These are phyloP conservation scores for Fagus sylvatica DNA, from an alignment of 306 rosid species.

Conservation along the genomic window DNA sequence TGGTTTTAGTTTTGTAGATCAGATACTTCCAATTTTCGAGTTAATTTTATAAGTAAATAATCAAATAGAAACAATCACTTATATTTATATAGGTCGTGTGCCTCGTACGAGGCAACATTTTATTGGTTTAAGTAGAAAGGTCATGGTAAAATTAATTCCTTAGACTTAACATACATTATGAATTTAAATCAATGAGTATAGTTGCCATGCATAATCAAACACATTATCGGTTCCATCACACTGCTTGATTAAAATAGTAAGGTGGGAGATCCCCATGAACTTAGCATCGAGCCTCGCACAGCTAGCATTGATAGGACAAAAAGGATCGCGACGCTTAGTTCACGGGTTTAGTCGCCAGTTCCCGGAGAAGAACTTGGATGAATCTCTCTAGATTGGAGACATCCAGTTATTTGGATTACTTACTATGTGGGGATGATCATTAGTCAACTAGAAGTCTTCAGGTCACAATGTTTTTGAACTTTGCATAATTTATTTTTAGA, in stretches of 20 bases:
- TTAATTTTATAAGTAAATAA: neutral
- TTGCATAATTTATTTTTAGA: neutral
- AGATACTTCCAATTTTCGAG: conserved; percentile 14
- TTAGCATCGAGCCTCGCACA: conserved; percentile 13
- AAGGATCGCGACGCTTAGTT: conserved; percentile 18
- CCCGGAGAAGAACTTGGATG: conserved; percentile 30
- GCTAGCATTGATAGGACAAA: conserved; percentile 24
- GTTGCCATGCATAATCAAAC: neutral
- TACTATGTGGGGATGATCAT: conserved; percentile 13
- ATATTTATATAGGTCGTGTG: neutral
- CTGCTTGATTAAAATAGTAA: neutral
- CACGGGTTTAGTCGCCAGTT: conserved; percentile 29
- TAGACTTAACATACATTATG: neutral
- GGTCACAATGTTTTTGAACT: neutral
- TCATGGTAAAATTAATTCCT: neutral
- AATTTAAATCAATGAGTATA: neutral
- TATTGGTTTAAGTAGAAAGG: conserved; percentile 22
- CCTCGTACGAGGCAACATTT: conserved; percentile 30
- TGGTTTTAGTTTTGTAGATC: conserved; percentile 23
- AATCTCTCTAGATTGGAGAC: conserved; percentile 41
- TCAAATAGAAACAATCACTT: neutral
- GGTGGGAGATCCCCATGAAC: conserved; percentile 40
- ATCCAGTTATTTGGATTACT: neutral
- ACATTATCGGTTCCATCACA: neutral
- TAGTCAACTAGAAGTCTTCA: conserved; percentile 1